Evolutionary conservation across 1,284 basidiomycete species (phyloP).

Genomic region (Ustilago nuda): DNA sequence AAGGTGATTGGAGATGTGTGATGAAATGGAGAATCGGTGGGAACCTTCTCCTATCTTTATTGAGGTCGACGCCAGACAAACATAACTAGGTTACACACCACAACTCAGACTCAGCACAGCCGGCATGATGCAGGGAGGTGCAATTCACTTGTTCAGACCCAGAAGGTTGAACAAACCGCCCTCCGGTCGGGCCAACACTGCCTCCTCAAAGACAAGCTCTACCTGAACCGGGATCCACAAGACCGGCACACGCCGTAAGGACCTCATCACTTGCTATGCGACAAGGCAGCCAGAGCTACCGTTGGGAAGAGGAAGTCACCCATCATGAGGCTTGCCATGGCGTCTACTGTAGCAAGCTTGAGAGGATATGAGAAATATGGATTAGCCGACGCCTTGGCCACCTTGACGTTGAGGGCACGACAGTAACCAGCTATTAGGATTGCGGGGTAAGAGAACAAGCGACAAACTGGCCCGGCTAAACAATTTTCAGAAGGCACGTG

Average conservation of each 20-base stretch:
- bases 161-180: slow-evolving; percentile 3
- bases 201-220: background rate
- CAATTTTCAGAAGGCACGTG: background rate
- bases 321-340: background rate
- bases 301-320: background rate
- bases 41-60: background rate
- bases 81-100: background rate
- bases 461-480: slow-evolving; percentile 15
- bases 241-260: background rate
- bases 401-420: background rate
- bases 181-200: slow-evolving; percentile 24
- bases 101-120: background rate
- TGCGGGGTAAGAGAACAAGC: slow-evolving; percentile 22
- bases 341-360: too few species aligned
- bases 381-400: slow-evolving; percentile 35
- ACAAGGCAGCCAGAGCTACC: background rate
- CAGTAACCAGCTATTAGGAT: slow-evolving; percentile 6
- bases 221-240: background rate
- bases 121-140: background rate
- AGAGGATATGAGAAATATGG: slow-evolving; percentile 6
- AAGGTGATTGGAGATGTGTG: slow-evolving; percentile 1
- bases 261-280: background rate
- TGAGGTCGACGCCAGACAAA: background rate
- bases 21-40: background rate
- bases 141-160: background rate